These are phyloP conservation scores for Zasmidium cellare DNA, from an alignment of 2,329 filamentous ascomycete genomes.

Conservation along the genomic window DNA sequence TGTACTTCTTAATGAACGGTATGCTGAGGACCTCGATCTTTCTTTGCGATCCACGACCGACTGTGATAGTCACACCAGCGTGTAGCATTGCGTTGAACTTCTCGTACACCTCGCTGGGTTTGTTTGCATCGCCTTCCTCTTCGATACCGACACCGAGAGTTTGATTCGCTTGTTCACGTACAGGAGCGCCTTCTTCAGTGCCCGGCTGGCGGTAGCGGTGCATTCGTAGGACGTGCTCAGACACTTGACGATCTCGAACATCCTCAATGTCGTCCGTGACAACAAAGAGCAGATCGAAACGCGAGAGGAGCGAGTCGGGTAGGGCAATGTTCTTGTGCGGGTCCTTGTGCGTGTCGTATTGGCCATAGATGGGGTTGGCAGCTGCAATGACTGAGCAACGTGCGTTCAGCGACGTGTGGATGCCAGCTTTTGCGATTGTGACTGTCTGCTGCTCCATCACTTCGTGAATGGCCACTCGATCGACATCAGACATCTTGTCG, in stretches of 20 bases:
- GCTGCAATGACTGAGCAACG: slow-evolving; percentile 95
- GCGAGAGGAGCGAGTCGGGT: slow-evolving; percentile 91
- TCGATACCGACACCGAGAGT: slow-evolving; percentile 85
- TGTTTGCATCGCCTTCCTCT: slow-evolving; percentile 67
- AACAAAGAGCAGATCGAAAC: slow-evolving; percentile 97
- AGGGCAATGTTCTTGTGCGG: slow-evolving; percentile 98
- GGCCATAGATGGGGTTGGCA: slow-evolving; percentile 95
- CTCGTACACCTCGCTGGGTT: slow-evolving; percentile 85
- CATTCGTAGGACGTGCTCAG: slow-evolving; percentile 96
- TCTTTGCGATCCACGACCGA: slow-evolving; percentile 71
- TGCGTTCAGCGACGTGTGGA: slow-evolving; percentile 95
- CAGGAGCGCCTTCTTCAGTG: slow-evolving; percentile 89
- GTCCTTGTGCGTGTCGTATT: slow-evolving; percentile 98
- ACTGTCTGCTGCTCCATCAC: slow-evolving; percentile 99
- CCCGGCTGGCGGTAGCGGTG: slow-evolving; percentile 91
- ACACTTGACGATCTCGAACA: slow-evolving; percentile 82
- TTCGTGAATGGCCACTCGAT: slow-evolving; percentile 98
- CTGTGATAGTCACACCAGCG: slow-evolving; percentile 77
- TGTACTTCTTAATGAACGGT: slow-evolving; percentile 98
- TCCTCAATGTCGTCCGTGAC: slow-evolving; percentile 99
- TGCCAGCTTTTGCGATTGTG: slow-evolving; percentile 97
- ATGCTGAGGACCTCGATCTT: slow-evolving; percentile 90
- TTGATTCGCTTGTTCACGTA: slow-evolving; percentile 83
- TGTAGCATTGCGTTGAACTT: slow-evolving; percentile 97
- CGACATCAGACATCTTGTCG: slow-evolving; percentile 99